A percentile compares a stretch with the other conserved stretches of the same genome.
Evolutionary conservation across 176 grass and related monocot genomes (phyloP).

Genomic region (Avena atlantica): DNA sequence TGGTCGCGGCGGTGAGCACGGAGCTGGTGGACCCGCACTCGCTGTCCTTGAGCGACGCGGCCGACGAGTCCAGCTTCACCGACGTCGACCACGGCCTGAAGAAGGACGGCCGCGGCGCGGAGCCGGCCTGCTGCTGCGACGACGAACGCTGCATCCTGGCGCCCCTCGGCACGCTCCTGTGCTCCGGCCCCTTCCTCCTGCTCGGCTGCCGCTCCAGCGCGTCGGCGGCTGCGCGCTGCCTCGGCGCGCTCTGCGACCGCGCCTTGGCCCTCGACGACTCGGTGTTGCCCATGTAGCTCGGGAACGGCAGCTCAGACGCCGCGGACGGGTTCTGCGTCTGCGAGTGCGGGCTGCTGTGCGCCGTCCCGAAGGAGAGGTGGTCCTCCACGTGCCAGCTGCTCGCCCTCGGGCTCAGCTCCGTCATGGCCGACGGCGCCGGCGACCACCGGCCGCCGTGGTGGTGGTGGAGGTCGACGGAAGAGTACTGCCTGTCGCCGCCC

Average conservation of each 20-base stretch:
- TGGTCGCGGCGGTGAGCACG: conserved; percentile 69
- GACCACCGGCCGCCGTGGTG: conserved; percentile 51
- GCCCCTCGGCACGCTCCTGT: conserved; percentile 43
- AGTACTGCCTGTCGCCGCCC: background rate
- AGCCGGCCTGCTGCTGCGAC: conserved; percentile 57
- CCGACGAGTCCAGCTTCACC: conserved; percentile 69
- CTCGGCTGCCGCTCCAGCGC: conserved; percentile 65
- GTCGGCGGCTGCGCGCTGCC: conserved; percentile 53
- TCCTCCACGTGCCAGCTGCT: conserved; percentile 66
- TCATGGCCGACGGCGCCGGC: conserved; percentile 47
- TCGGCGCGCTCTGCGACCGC: conserved; percentile 62
- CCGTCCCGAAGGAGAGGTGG: conserved; percentile 45
- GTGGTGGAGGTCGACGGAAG: conserved; percentile 31
- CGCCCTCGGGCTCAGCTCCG: conserved; percentile 59
- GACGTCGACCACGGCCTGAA: conserved; percentile 33
- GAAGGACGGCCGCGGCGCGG: conserved; percentile 43
- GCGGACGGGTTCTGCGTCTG: conserved; percentile 26
- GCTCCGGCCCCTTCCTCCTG: conserved; percentile 57
- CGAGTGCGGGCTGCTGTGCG: conserved; percentile 46
- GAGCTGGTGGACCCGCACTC: conserved; percentile 87
- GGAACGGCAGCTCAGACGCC: conserved; percentile 39
- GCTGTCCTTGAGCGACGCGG: conserved; percentile 71
- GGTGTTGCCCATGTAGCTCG: conserved; percentile 87
- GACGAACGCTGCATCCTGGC: conserved; percentile 88
- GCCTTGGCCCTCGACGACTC: conserved; percentile 84